Percentiles rank a stretch among this genome's conserved stretches.
phyloP scores from a whole-genome alignment of 2,329 filamentous ascomycete genomes.

The Hymenoscyphus infarciens region DNA sequence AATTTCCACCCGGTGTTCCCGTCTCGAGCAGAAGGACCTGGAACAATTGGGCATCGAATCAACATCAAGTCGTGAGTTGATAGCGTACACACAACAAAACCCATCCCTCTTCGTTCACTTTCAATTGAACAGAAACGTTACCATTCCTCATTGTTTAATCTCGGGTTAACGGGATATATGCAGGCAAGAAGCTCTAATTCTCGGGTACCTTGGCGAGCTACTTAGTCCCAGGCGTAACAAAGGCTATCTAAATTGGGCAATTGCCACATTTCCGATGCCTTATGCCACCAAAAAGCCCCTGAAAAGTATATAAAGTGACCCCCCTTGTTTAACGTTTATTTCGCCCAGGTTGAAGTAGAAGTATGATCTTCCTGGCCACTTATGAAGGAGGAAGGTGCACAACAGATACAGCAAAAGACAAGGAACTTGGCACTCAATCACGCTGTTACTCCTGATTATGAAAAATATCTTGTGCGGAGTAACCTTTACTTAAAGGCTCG shows the following conservation, averaged over 20 bases:
- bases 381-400: background rate
- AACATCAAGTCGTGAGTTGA: background rate
- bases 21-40: background rate
- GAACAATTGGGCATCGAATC: background rate
- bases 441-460: background rate
- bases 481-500: background rate
- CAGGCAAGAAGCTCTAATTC: background rate
- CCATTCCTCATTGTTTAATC: background rate
- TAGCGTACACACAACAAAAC: background rate
- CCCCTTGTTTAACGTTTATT: too few species aligned
- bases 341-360: too few species aligned
- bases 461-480: background rate
- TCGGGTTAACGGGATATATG: background rate
- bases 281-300: too few species aligned
- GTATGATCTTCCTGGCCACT: background rate
- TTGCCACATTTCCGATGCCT: too few species aligned
- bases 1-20: background rate
- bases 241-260: too few species aligned
- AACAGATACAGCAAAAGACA: conserved; percentile 6
- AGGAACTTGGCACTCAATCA: conserved; percentile 1
- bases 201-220: background rate
- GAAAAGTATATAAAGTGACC: too few species aligned
- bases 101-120: background rate
- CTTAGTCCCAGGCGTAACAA: too few species aligned
- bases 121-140: background rate